Conservation (phyloP, 768 basidiomycete species). For the Coprinellus micaceus region DNA sequence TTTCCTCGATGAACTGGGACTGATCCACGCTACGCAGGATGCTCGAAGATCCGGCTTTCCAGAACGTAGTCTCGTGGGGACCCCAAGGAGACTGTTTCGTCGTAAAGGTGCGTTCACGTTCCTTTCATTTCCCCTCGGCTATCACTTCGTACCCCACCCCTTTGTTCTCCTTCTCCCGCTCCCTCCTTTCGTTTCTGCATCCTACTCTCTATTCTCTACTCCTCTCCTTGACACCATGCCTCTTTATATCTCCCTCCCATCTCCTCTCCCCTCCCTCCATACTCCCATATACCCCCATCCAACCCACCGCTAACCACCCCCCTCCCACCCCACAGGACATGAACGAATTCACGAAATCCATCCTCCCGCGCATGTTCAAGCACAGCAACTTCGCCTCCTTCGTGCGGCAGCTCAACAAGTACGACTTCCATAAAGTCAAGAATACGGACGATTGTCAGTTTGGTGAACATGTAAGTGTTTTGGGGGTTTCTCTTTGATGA, state of each 20-base stretch:
- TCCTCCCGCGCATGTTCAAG: slow-evolving; percentile 91
- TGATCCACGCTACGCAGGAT: no score
- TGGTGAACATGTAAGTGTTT: slow-evolving; percentile 57
- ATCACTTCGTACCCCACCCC: no score
- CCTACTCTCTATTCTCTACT: no score
- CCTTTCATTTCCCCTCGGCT: neutral
- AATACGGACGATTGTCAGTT: slow-evolving; percentile 79
- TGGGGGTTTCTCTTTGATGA: no score
- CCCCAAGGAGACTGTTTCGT: slow-evolving; percentile 85
- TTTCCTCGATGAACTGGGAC: neutral
- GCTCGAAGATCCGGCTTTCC: slow-evolving; percentile 77
- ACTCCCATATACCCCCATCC: no score
- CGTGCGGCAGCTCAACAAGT: slow-evolving; percentile 92
- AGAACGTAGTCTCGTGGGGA: slow-evolving; percentile 78
- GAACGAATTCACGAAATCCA: slow-evolving; percentile 91
- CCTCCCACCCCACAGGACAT: no score
- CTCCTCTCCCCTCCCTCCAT: no score
- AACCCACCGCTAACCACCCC: no score
- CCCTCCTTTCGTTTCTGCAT: no score
- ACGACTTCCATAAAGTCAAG: slow-evolving; percentile 96
- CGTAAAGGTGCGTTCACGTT: slow-evolving; percentile 59
- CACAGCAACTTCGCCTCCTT: slow-evolving; percentile 93
- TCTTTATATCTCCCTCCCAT: no score
- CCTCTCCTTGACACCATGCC: no score
- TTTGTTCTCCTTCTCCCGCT: no score